Evolutionary conservation across 441 rosid species (phyloP), one percentile per base, ranked within the genome.

Genomic region (Populus hybrid): DNA sequence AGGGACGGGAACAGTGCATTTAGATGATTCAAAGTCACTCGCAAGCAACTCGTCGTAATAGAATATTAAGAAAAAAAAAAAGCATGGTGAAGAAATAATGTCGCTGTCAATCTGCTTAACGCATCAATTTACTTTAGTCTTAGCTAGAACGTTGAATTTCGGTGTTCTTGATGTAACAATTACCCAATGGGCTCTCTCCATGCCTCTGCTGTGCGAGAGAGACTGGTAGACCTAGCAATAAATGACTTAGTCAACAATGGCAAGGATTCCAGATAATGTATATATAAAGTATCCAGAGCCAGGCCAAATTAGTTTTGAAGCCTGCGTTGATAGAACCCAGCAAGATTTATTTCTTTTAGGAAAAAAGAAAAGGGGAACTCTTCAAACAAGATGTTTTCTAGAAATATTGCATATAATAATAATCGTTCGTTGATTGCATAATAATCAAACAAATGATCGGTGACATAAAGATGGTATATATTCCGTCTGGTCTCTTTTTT

Each of bases 31-130:
- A 18, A 69, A 71, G 38, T n/a, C n/a, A n/a, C n/a, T 50, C 2
- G n/a, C 31, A 33, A 5, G 24, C 23, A 14, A 1, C 24, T 28
- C 11, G 11, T n/a, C 20, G 7, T 18, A 28, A 3, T 36, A 24
- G 2, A 8, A 26, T 28, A 36, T 35, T 36, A 2, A 9, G n/a
- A 2, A 0, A 53, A 10, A 29, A 2, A 38, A 35, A 29, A 10
- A 36, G 12, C 12, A 12, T 3, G 7, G 24, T 45, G 28, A 73
- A 76, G 74, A 80, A 72, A 29, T 29, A 66, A 56, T 31, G 79
- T 76, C 77, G 20, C 61, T 29, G 7, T 83, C 81, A 78, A 81
- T 71, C 84, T 83, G 81, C 88, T 83, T 84, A 84, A 84, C 86
- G 84, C 88, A 81, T 83, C 83, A 75, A 77, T 73, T 18, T 6